Evolutionary conservation across 2,329 filamentous ascomycete genomes (phyloP), one percentile per base, ranked within the genome.

Genomic region (Phialophora verrucosa): DNA sequence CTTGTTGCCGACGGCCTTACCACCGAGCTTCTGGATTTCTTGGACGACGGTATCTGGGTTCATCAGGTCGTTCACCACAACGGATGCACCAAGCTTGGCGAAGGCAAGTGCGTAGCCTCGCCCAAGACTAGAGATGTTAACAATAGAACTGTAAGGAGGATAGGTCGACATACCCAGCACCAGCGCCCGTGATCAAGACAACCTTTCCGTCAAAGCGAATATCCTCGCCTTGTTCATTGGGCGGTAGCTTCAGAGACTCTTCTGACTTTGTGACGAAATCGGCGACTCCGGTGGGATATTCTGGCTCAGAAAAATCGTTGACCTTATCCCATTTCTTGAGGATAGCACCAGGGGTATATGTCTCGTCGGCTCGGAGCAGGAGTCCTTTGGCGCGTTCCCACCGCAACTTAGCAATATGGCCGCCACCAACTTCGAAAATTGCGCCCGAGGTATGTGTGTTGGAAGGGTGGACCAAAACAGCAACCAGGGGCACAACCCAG

Each of bases 21-120:
- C 94, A 65, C 95, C 95, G 56, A 89, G 75, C 80, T 93, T 91
- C 83, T 91, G 90, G 77, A 99, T 98, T 83, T 99, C 95, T 74
- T 90, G 86, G 47, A 98, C 95, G 44, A 96, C 92, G 58, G 87
- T 86, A 75, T 97, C 93, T 5, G 95, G 95, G 83, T 98, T 90
- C 58, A 90, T 87, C n/a, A 99, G 85, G 77, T 99, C 95, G 81
- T 99, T 99, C 73, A 99, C 92, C 38, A 98, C 94, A 29, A 99
- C 84, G 60, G 90, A 88, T 44, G 92, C 92, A 67, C 92, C 92
- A 66, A 89, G 84, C 81, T 92, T 93, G 72, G 91, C 91, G 75
- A 97, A 96, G 53, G 92, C 90, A 74, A 98, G 84, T 74, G 88
- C 89, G 81, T 99, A 99, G 61, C 91, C 89, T 63, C 95, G 92